A percentile compares a stretch with the other conserved stretches of the same genome.
Evolutionary conservation across 2,329 filamentous ascomycete species (phyloP).

Genomic region (Didymella pinodella): DNA sequence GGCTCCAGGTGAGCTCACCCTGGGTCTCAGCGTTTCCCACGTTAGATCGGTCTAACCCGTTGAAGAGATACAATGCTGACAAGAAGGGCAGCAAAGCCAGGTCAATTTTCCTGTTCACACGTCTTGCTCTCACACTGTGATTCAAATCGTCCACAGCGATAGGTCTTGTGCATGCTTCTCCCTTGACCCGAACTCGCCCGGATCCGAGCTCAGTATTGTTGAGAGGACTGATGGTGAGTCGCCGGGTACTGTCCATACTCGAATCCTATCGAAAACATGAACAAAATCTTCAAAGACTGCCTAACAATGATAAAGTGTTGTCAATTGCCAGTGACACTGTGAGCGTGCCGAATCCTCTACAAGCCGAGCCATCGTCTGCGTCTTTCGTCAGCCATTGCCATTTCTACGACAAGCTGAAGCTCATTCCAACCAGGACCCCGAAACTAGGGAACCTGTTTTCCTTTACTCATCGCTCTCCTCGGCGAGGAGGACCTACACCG

Average conservation of each 20-base stretch:
- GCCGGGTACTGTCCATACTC: background rate
- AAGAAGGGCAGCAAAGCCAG: constrained; percentile 32
- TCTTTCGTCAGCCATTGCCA: background rate
- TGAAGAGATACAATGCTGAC: constrained; percentile 34
- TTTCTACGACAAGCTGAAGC: background rate
- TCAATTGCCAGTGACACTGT: background rate
- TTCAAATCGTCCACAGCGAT: background rate
- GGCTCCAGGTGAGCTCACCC: constrained; percentile 21
- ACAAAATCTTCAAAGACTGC: background rate
- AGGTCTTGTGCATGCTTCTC: background rate
- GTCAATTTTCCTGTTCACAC: constrained; percentile 23
- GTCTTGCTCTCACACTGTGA: background rate
- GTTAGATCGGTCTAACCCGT: constrained; percentile 37
- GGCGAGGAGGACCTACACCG: background rate
- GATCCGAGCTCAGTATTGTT: background rate
- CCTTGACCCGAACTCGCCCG: background rate
- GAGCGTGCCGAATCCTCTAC: background rate
- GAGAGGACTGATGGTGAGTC: background rate
- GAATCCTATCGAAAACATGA: background rate
- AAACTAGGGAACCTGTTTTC: background rate
- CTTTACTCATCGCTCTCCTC: background rate
- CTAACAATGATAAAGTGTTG: background rate
- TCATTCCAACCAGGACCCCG: background rate
- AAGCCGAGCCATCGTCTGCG: background rate
- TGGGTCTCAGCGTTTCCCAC: constrained; percentile 40